These are phyloP conservation scores for Epipyxis sp. DNA, from an alignment of 108 stramenopile genomes.

Conservation along the genomic window DNA sequence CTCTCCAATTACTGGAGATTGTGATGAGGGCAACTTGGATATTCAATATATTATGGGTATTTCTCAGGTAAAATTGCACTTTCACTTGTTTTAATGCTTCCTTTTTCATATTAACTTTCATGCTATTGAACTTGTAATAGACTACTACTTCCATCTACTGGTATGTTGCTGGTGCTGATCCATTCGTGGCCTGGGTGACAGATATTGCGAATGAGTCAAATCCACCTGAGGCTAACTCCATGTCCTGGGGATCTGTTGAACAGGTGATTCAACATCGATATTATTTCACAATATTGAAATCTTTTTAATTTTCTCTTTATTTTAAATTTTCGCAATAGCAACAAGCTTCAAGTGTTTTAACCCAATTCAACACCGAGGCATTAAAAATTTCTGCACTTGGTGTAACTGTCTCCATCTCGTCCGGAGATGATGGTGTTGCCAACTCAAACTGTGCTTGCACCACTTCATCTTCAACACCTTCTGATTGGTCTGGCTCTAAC, in stretches of 20 bases:
- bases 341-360: neutral
- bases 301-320: too few relatives aligned
- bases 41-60: conserved; percentile 43
- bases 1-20: neutral
- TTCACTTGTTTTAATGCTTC: too few relatives aligned
- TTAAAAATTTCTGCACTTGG: neutral
- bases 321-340: too few relatives aligned
- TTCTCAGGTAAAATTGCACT: conserved; percentile 34
- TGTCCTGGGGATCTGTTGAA: conserved; percentile 8
- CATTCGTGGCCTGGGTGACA: conserved; percentile 24
- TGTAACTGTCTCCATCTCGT: neutral
- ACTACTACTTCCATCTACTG: neutral
- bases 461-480: too few relatives aligned
- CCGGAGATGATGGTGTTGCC: conserved; percentile 26
- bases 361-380: neutral
- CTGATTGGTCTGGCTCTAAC: neutral
- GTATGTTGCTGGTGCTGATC: neutral
- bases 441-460: neutral
- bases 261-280: neutral
- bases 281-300: too few relatives aligned
- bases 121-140: neutral
- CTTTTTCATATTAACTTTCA: conserved; percentile 38
- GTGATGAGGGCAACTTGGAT: conserved; percentile 41
- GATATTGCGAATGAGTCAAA: neutral
- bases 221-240: conserved; percentile 4